Conservation (phyloP, 768 basidiomycete species). For the Lactifluus piperatus region DNA sequence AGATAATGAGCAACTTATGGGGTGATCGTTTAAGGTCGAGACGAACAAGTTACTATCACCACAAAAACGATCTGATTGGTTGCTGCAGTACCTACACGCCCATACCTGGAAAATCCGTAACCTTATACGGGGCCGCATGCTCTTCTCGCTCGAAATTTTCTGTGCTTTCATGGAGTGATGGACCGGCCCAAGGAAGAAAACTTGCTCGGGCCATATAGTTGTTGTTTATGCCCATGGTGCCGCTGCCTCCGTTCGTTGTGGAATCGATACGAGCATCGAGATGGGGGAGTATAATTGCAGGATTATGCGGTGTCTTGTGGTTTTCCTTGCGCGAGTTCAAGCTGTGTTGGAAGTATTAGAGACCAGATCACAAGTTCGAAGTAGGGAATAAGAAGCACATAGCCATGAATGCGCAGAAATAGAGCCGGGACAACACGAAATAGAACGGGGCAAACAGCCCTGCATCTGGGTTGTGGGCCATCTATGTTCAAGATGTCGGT, state of each 20-base stretch:
- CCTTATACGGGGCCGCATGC: neutral
- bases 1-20: too few species aligned
- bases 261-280: neutral
- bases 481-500: neutral
- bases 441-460: neutral
- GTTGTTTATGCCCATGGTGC: neutral
- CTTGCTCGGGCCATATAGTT: neutral
- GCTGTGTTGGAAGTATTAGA: neutral
- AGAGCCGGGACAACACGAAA: neutral
- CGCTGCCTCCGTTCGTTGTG: neutral
- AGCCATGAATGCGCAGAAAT: neutral
- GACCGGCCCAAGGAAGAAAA: neutral
- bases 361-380: neutral
- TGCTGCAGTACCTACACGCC: neutral
- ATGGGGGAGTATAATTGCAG: neutral
- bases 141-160: neutral
- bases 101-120: neutral
- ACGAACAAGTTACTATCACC: too few species aligned
- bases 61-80: neutral
- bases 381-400: neutral
- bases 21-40: too few species aligned
- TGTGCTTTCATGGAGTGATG: neutral
- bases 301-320: neutral
- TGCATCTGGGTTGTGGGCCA: neutral
- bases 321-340: neutral